A percentile compares a stretch with the other conserved stretches of the same genome.
Evolutionary conservation across 768 basidiomycete genomes (phyloP).

Genomic region (Mycena chlorophos): DNA sequence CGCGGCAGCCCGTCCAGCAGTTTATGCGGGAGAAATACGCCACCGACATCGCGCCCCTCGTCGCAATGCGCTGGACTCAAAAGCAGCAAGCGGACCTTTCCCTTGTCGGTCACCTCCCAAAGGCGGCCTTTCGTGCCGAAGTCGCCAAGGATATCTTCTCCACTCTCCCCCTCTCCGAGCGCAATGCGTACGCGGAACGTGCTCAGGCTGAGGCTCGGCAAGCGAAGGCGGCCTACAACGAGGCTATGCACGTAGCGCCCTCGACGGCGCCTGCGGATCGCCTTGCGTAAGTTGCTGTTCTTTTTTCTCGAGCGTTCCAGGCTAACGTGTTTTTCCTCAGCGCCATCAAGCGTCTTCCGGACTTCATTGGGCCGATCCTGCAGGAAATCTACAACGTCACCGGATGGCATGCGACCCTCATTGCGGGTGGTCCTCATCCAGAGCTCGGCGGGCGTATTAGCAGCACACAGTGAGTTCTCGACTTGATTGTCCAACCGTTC

Average conservation of each 20-base stretch:
- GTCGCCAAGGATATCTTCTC: neutral
- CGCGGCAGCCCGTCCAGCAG: conserved; percentile 10
- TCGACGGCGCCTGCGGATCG: too few species aligned
- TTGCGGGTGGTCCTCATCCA: neutral
- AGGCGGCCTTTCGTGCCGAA: neutral
- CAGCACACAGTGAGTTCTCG: neutral
- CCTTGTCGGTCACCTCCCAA: neutral
- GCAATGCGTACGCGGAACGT: neutral
- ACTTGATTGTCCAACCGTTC: neutral
- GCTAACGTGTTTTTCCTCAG: too few species aligned
- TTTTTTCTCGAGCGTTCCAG: too few species aligned
- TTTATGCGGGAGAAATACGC: conserved; percentile 2
- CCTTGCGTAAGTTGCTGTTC: too few species aligned
- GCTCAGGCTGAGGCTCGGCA: neutral
- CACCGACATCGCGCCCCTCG: neutral
- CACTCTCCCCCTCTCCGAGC: neutral
- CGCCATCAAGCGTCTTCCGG: neutral
- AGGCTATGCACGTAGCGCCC: too few species aligned
- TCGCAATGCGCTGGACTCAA: neutral
- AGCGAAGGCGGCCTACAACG: neutral
- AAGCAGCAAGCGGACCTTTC: neutral
- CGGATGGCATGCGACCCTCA: neutral
- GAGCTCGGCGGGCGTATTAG: neutral
- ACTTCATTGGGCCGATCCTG: neutral
- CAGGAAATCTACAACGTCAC: neutral